Base-by-base conservation (phyloP, 164 flowering plant genomes). In the Annona cherimola region DNA sequence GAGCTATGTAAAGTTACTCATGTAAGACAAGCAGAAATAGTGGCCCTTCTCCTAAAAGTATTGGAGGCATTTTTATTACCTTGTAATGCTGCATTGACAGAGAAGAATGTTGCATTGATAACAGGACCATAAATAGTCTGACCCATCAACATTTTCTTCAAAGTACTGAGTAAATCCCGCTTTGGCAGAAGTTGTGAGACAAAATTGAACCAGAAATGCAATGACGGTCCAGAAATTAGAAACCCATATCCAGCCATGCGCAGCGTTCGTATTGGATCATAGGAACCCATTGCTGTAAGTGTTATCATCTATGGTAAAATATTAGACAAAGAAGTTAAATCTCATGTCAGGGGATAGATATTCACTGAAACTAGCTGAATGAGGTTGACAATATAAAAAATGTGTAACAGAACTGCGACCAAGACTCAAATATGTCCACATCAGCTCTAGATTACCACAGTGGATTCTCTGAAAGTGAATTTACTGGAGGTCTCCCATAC, bases 161-260 rank as follows among this genome's bases (percentile, higher is more conserved):
- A 72, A 3, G 96, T 93, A 62, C 89, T 76, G 7, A 84, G 18
- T 12, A 89, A 7, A 79, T 91, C 97, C 54, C 82, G 79, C 81
- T 87, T 86, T 2, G 98, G 99, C 54, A 90, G 75, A 72, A 85
- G 63, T 77, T 65, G 87, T n/a, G 99, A 93, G 75, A 93, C 71
- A 14, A 87, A 87, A 71, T 90, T 91, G 84, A 89, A 95, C 98
- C 98, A 95, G 59, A 77, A 79, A 81, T 93, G 98, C 69, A 95
- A 78, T 11, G 98, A 78, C 43, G 99, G 98, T 54, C 98, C 99
- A 67, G 88, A 75, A 73, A 93, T 63, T 35, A 95, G 19, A 86
- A 88, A 26, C 73, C 98, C 99, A 73, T 87, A 95, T 67, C 86
- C 87, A 73, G 84, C 94, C 99, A 95, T 93, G 12, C 98, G 86